Conservation (phyloP, 257 asterid genomes). For the Cinchona pubescens region DNA sequence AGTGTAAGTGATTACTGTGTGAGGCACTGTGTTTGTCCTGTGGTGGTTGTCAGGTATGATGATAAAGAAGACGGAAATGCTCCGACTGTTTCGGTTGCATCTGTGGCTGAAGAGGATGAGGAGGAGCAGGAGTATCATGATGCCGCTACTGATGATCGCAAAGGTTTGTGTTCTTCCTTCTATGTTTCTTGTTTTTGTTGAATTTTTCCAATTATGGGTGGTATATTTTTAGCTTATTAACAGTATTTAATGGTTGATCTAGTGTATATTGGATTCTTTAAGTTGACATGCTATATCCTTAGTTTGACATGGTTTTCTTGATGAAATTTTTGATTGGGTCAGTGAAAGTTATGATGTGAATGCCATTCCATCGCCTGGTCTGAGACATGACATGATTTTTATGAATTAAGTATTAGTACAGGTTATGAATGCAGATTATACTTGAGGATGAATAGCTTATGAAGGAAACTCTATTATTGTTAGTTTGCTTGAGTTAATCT, state of each 20-base stretch:
- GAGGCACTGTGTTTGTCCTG: constrained; percentile 93
- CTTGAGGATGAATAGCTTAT: not conserved
- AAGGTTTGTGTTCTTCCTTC: constrained; percentile 36
- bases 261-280: not conserved
- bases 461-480: not conserved
- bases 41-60: constrained; percentile 79
- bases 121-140: constrained; percentile 73
- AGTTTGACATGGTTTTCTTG: not conserved
- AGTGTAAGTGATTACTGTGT: constrained; percentile 97
- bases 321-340: not conserved
- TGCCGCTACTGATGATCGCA: constrained; percentile 60
- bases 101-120: constrained; percentile 57
- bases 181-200: not conserved
- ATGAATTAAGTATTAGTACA: not conserved
- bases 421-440: not conserved
- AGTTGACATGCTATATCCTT: not conserved
- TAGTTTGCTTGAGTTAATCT: not conserved
- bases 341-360: not conserved
- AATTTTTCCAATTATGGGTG: not conserved
- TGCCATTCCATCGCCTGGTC: not conserved
- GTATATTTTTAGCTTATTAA: not conserved
- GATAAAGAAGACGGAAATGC: constrained; percentile 59
- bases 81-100: constrained; percentile 59
- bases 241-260: not conserved
- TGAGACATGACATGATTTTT: not conserved